Evolutionary conservation across 805 yeast species (phyloP), one percentile per base, ranked within the genome.

Genomic region (Saccharomyces kudriavzevii): DNA sequence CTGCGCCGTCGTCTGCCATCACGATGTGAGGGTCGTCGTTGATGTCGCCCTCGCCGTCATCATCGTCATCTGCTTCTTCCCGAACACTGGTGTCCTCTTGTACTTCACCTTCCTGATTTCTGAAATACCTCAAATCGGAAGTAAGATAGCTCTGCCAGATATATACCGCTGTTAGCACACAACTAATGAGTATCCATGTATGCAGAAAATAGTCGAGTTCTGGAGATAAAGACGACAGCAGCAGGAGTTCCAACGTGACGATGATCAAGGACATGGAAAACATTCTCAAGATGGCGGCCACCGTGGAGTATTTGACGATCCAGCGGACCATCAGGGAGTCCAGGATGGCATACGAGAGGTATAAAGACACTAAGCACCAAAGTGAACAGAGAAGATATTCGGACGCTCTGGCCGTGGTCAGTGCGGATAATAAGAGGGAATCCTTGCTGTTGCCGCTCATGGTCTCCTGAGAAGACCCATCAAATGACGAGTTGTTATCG

Each of bases 291-390:
- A 91, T 87, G 0, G 96, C 96, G 0, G 96, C 98, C 1, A 87
- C 77, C 0, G 89, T 84, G 54, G 90, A 86, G 68, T 92, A 92
- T 46, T 86, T 89, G 46, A 91, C 95, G 27, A 92, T 88, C 96
- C 98, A 92, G 47, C 98, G 77, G 28, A 89, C 85, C 85, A 91
- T 89, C 48, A 92, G 74, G 0, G 96, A 94, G 64, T 91, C 97
- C 31, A 92, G 73, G 2, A 89, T 88, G 1, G 90, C 83, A 69
- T 84, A 89, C 8, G 95, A 83, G 56, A 92, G 74, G 63, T 89
- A 89, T 2, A 89, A 89, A 1, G 96, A 82, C 9, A 92, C 98
- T 4, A 87, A 64, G 67, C 97, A 89, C 98, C 98, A 92, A n/a
- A 92, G 68, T 0, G 91, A 91, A 3, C 96, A 86, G 55, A 90